Conservation (phyloP, 257 asterid species). For the Primulina tabacum region DNA sequence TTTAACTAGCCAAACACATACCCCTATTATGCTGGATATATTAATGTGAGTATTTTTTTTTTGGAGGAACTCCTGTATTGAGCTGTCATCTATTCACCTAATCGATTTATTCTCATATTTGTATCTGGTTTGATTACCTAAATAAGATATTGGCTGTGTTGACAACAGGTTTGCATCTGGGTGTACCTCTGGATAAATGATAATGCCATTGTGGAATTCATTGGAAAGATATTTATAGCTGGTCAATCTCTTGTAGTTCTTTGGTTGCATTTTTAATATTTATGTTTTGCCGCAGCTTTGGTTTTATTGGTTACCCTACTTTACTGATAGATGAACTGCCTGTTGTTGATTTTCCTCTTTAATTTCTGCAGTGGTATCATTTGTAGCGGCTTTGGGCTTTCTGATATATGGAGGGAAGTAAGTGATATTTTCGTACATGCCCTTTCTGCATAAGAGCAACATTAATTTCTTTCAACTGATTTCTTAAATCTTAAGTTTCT, state of each 20-base stretch:
- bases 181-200: slow-evolving; percentile 75
- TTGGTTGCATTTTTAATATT: slow-evolving; percentile 18
- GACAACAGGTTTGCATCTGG: slow-evolving; percentile 71
- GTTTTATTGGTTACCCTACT: slow-evolving; percentile 18
- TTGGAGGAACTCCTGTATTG: background rate
- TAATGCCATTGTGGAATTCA: slow-evolving; percentile 51
- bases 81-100: background rate
- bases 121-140: slow-evolving; percentile 14
- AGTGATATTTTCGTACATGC: slow-evolving; percentile 19
- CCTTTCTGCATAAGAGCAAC: slow-evolving; percentile 16
- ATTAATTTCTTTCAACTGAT: slow-evolving; percentile 9
- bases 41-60: too few relatives aligned
- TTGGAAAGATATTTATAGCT: slow-evolving; percentile 89
- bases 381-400: slow-evolving; percentile 87
- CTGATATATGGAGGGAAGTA: slow-evolving; percentile 96
- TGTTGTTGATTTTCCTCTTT: slow-evolving; percentile 31
- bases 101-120: background rate
- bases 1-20: too few relatives aligned
- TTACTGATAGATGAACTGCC: slow-evolving; percentile 17
- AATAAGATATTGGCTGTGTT: slow-evolving; percentile 21
- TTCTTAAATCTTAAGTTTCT: slow-evolving; percentile 6
- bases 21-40: background rate
- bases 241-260: slow-evolving; percentile 41
- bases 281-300: slow-evolving; percentile 13
- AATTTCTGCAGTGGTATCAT: slow-evolving; percentile 70